A percentile compares a stretch with the other conserved stretches of the same genome.
These are phyloP conservation scores for Aphanomyces euteiches DNA, from an alignment of 352 stramenopile genomes.

Conservation along the genomic window DNA sequence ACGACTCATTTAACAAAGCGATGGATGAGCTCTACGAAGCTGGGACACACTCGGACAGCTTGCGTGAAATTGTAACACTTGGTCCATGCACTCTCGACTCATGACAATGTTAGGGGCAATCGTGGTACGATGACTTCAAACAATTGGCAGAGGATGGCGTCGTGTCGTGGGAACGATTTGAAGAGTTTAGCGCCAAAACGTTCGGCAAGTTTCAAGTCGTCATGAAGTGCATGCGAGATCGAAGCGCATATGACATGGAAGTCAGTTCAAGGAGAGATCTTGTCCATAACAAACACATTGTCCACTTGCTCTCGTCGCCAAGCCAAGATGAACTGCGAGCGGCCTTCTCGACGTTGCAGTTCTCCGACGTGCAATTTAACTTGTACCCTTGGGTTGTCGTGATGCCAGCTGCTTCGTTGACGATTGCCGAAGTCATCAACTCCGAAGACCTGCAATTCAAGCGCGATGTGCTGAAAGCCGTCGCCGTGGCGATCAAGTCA, in stretches of 20 bases:
- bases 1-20: too few relatives aligned
- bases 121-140: too few relatives aligned
- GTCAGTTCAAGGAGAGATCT: neutral
- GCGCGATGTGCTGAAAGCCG: neutral
- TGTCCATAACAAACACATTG: neutral
- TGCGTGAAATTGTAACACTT: too few relatives aligned
- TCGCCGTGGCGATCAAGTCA: neutral
- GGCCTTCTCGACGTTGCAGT: neutral
- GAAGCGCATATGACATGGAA: neutral
- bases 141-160: neutral
- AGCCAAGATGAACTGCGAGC: neutral
- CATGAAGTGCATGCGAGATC: slow-evolving; percentile 6
- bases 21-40: too few relatives aligned
- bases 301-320: neutral
- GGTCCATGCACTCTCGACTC: too few relatives aligned
- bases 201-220: neutral
- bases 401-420: neutral
- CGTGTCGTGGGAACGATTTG: neutral
- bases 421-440: neutral
- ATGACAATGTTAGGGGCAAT: too few relatives aligned
- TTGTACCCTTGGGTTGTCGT: slow-evolving; percentile 3
- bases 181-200: neutral
- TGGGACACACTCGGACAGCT: too few relatives aligned
- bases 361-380: neutral
- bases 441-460: neutral